phyloP scores from a whole-genome alignment of 257 asterid species.

The Solanum pimpinellifolium region DNA sequence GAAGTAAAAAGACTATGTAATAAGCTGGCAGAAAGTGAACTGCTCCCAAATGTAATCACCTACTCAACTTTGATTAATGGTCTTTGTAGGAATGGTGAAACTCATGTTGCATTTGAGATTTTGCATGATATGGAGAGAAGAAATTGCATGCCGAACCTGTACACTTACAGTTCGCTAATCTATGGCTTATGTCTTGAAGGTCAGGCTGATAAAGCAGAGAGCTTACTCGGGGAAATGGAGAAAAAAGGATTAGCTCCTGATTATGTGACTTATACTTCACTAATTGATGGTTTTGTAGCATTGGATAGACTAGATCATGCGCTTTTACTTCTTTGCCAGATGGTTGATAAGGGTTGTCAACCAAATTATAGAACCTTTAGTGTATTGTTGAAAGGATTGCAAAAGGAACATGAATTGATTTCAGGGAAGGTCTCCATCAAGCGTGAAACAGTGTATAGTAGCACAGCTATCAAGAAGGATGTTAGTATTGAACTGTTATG shows the following conservation, averaged over 20 bases:
- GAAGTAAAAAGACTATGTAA: conserved; percentile 48
- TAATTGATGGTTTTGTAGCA: conserved; percentile 64
- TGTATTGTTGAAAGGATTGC: conserved; percentile 66
- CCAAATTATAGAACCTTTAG: conserved; percentile 67
- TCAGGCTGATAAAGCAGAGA: conserved; percentile 50
- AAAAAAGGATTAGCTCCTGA: conserved; percentile 52
- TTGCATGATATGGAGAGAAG: conserved; percentile 58
- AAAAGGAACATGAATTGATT: conserved; percentile 29
- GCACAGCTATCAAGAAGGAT: conserved; percentile 22
- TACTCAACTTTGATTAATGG: conserved; percentile 75
- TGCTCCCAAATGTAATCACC: conserved; percentile 65
- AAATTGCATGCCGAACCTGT: conserved; percentile 63
- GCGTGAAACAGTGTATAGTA: conserved; percentile 17
- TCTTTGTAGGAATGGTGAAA: conserved; percentile 57
- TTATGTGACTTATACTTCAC: conserved; percentile 64
- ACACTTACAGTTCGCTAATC: conserved; percentile 69
- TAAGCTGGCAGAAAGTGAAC: conserved; percentile 50
- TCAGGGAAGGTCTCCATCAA: conserved; percentile 25
- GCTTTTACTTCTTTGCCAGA: conserved; percentile 45
- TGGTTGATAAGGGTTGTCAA: conserved; percentile 51
- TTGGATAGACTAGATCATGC: conserved; percentile 56
- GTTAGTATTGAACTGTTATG: conserved; percentile 24
- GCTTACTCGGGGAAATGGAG: conserved; percentile 53
- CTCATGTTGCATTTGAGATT: conserved; percentile 52
- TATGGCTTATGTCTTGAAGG: conserved; percentile 70